A percentile compares a stretch with the other conserved stretches of the same genome.
phyloP scores from a whole-genome alignment of 2,329 filamentous ascomycete genomes.

The Colletotrichum chlorophyti region DNA sequence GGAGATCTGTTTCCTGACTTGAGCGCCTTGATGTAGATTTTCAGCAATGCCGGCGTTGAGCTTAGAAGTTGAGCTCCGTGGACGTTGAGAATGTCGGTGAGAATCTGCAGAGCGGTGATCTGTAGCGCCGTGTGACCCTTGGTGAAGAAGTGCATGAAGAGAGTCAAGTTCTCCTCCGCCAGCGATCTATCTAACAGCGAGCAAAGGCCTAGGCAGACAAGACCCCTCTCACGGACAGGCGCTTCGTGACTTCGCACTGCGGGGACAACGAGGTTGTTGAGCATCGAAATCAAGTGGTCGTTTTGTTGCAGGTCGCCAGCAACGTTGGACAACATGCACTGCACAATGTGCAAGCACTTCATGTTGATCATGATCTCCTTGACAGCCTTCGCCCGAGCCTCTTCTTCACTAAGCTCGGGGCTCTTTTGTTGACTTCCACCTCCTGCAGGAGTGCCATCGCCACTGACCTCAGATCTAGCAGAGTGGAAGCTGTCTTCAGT shows the following conservation, averaged over 20 bases:
- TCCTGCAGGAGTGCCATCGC: slow-evolving; percentile 63
- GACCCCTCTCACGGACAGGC: slow-evolving; percentile 87
- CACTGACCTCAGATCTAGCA: slow-evolving; percentile 83
- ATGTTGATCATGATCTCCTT: slow-evolving; percentile 96
- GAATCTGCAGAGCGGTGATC: slow-evolving; percentile 87
- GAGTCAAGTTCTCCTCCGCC: slow-evolving; percentile 86
- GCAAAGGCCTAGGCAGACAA: slow-evolving; percentile 89
- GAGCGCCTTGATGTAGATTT: slow-evolving; percentile 84
- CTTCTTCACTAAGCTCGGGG: slow-evolving; percentile 64
- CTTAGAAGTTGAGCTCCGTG: slow-evolving; percentile 82
- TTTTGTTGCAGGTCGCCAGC: slow-evolving; percentile 87
- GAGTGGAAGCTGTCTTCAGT: slow-evolving; percentile 86
- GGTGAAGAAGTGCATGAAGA: slow-evolving; percentile 95
- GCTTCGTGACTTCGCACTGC: slow-evolving; percentile 93
- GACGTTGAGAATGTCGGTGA: slow-evolving; percentile 91
- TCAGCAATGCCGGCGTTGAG: slow-evolving; percentile 73
- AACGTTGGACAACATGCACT: slow-evolving; percentile 96
- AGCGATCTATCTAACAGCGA: slow-evolving; percentile 90
- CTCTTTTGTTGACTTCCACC: slow-evolving; percentile 48
- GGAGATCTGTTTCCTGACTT: slow-evolving; percentile 73
- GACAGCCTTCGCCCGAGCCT: slow-evolving; percentile 77
- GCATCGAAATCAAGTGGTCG: slow-evolving; percentile 91
- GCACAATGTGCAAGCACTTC: slow-evolving; percentile 96
- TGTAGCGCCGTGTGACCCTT: slow-evolving; percentile 92
- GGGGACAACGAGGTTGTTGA: slow-evolving; percentile 95